Percentiles rank a stretch among this genome's conserved stretches.
phyloP scores from a whole-genome alignment of 352 stramenopile species.

The Pythium rhizo-oryzae region DNA sequence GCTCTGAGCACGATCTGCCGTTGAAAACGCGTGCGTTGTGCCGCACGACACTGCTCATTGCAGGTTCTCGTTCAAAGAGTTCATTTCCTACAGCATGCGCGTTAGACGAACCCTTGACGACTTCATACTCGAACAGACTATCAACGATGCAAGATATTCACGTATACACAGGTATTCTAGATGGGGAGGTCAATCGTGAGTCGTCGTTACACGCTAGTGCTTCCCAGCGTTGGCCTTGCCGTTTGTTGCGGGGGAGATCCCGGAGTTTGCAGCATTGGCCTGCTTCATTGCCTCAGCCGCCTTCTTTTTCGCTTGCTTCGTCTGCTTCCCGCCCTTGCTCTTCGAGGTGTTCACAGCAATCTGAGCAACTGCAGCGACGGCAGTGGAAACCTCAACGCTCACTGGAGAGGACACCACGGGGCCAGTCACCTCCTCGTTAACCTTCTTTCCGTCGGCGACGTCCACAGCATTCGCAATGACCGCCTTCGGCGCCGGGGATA shows the following conservation, averaged over 20 bases:
- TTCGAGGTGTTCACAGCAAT: neutral
- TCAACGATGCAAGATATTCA: constrained; percentile 11
- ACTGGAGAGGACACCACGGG: neutral
- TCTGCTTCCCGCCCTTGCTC: constrained; percentile 7
- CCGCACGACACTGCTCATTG: no score
- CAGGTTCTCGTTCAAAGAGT: no score
- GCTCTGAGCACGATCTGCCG: no score
- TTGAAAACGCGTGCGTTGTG: no score
- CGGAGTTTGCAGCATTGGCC: neutral
- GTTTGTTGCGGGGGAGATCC: constrained; percentile 8
- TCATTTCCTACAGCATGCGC: no score
- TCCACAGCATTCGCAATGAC: neutral
- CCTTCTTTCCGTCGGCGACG: neutral
- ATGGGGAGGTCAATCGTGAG: neutral
- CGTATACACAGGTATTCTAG: constrained; percentile 18
- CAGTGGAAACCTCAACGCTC: neutral
- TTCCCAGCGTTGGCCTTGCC: constrained; percentile 11
- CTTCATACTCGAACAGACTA: neutral
- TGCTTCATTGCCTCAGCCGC: constrained; percentile 7
- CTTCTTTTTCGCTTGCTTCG: constrained; percentile 11
- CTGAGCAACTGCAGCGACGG: neutral
- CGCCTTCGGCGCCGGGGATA: constrained; percentile 4
- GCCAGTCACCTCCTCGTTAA: neutral
- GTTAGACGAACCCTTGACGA: neutral
- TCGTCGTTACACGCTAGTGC: neutral